Evolutionary conservation across 106 monocot species (phyloP).

Genomic region (Chionographis japonica): DNA sequence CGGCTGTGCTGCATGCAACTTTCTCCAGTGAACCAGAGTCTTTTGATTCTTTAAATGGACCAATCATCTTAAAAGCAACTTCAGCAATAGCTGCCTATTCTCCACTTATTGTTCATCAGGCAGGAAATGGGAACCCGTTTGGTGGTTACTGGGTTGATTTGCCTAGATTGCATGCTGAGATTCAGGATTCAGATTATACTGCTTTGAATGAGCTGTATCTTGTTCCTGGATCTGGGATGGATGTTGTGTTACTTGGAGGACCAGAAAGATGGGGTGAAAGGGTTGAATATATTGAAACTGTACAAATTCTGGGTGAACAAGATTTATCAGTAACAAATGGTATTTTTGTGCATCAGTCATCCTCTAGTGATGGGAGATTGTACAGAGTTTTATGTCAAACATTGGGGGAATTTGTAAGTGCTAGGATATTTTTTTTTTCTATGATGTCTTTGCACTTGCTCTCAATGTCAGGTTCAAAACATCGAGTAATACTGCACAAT

Average conservation of each 20-base stretch:
- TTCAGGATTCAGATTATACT: constrained; percentile 19
- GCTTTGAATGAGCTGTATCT: constrained; percentile 61
- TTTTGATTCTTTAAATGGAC: constrained; percentile 23
- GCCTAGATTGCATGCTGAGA: constrained; percentile 17
- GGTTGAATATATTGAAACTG: constrained; percentile 72
- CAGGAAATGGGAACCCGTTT: constrained; percentile 71
- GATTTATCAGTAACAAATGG: constrained; percentile 11
- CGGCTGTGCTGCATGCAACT: constrained; percentile 62
- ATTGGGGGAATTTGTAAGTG: constrained; percentile 71
- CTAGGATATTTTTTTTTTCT: neutral
- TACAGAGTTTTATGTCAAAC: constrained; percentile 58
- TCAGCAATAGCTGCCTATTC: constrained; percentile 56
- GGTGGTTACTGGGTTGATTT: constrained; percentile 84
- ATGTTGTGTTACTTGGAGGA: constrained; percentile 70
- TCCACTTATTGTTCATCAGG: constrained; percentile 63
- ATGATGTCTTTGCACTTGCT: neutral
- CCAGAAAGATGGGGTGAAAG: constrained; percentile 66
- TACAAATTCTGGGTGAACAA: constrained; percentile 36
- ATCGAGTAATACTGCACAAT: neutral
- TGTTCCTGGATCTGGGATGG: constrained; percentile 79
- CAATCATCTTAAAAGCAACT: constrained; percentile 48
- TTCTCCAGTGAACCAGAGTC: constrained; percentile 42
- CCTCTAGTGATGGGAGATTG: constrained; percentile 23
- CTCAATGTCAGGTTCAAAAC: neutral
- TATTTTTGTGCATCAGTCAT: constrained; percentile 30